Evolutionary conservation across 805 yeast species (phyloP).

Genomic region (Kodamaea lidongshanica): DNA sequence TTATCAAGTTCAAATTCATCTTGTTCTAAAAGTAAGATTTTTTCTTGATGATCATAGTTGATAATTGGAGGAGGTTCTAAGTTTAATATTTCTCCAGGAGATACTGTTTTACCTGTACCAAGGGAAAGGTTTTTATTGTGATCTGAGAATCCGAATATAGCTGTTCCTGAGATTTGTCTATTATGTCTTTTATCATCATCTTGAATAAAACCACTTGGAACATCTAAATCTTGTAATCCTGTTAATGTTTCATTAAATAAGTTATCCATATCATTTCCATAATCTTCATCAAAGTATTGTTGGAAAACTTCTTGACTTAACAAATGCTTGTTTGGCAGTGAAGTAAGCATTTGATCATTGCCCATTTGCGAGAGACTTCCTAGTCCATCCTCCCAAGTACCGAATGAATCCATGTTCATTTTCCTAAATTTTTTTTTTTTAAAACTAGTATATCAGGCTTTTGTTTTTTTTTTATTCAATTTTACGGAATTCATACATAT

Average conservation of each 20-base stretch:
- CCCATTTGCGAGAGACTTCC: conserved; percentile 5
- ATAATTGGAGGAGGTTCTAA: conserved; percentile 3
- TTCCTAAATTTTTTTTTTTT: conserved; percentile 5
- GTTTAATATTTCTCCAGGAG: conserved; percentile 29
- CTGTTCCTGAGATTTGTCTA: conserved; percentile 70
- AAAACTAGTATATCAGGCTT: conserved; percentile 4
- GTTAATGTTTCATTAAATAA: conserved; percentile 51
- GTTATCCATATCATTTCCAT: conserved; percentile 46
- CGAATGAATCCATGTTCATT: conserved; percentile 16
- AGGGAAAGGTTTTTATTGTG: conserved; percentile 61
- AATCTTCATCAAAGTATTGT: conserved; percentile 33
- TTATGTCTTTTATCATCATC: conserved; percentile 33
- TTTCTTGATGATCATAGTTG: conserved; percentile 4
- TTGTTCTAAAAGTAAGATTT: conserved; percentile 22
- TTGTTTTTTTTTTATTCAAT: conserved; percentile 3
- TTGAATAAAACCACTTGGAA: conserved; percentile 41
- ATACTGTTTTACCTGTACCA: conserved; percentile 35
- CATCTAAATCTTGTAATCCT: conserved; percentile 57
- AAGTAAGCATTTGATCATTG: conserved; percentile 9
- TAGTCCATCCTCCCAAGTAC: conserved; percentile 25
- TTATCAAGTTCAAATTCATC: conserved; percentile 17
- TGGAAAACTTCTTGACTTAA: conserved; percentile 44
- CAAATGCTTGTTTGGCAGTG: conserved; percentile 7
- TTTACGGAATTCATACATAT: no score
- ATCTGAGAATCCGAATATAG: conserved; percentile 66